Evolutionary conservation across 805 yeast species (phyloP), one percentile per base, ranked within the genome.

Genomic region (Saturnispora bothae): DNA sequence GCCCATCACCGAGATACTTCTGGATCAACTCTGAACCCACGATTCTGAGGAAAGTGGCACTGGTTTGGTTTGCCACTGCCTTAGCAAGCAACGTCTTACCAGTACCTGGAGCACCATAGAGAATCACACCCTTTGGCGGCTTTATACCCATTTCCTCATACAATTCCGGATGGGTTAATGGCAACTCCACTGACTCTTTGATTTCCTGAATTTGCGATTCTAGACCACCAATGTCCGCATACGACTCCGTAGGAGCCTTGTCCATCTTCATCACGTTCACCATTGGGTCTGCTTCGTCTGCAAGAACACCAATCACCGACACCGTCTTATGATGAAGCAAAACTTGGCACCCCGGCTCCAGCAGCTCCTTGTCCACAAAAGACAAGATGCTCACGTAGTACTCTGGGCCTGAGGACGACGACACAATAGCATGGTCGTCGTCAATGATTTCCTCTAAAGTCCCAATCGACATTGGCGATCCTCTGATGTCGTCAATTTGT

Each of bases 61-160:
- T 78, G 1, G 98, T 92, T 56, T 92, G 96, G 61, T 92, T 89
- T 3, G 98, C 98, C 34, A 92, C 98, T 0, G 98, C 98, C 60
- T 88, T 89, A 12, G 97, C 97, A 49, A 89, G 69, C 42, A 89
- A 66, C 1, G 97, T 89, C 60, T 89, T 89, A 51, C 97, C 97
- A 3, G 97, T 89, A 61, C 97, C 97, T 26, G 97, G 97, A 0
- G 96, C 94, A 54, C 97, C 97, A 57, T 89, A 89, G 42, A 89
- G 68, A 50, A 89, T 88, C 37, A 89, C 97, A 65, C 97, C 97
- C 65, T 89, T 89, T 38, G 97, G 97, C 10, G 96, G 97, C 55
- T 88, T 86, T 53, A 89, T 89, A 52, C 97, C 97, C 96, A 89
- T 88, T 61, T 88, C 96, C 64, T 92, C 96, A 61, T 88, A 89